Base-by-base conservation (phyloP, 495 filamentous ascomycete genomes). In the Usnea hakonensis region DNA sequence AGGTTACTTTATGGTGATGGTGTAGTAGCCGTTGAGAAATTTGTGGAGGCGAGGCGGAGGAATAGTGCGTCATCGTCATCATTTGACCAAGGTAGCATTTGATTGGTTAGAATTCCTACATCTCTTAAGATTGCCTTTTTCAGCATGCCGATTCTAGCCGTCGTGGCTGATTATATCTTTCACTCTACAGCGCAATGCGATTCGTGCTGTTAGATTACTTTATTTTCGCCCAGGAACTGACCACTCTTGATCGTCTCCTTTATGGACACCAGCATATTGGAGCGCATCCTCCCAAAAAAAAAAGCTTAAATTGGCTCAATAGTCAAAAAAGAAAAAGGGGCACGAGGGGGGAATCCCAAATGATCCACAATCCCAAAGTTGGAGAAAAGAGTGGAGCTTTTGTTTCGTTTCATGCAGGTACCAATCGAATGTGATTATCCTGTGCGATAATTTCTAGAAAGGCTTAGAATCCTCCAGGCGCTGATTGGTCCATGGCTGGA, bases 401-500 rank as follows among this genome's bases (percentile, higher is more conserved):
- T 1, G 21, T 46, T 50, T 30, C 2, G 26, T 50, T 50, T 28
- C 44, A 54, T 38, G 46, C 46, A 61, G 46, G 58, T 53, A 50
- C 46, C 53, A 54, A 13, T 11, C 26, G 40, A 41, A 38, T 38
- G 58, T 53, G 58, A 28, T n/a, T n/a, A n/a, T n/a, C n/a, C n/a
- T n/a, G n/a, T n/a, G n/a, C n/a, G 58, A 52, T 46, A n/a, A 50
- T 40, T 53, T 61, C 58, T 41, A 54, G 26, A 11, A 40, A 43
- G 46, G 40, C 46, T 36, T 40, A 28, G 36, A 38, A n/a, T 13
- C 33, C 35, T 19, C 13, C 9, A 53, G 41, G 48, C 58, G 26
- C 19, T 48, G 58, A 65, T 65, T 65, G 63, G 63, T 55, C 63
- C 61, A 64, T 64, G 44, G 58, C 46, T 50, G n/a, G n/a, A n/a